Conservation (phyloP, 2,329 filamentous ascomycete species). For the Canariomyces notabilis region DNA sequence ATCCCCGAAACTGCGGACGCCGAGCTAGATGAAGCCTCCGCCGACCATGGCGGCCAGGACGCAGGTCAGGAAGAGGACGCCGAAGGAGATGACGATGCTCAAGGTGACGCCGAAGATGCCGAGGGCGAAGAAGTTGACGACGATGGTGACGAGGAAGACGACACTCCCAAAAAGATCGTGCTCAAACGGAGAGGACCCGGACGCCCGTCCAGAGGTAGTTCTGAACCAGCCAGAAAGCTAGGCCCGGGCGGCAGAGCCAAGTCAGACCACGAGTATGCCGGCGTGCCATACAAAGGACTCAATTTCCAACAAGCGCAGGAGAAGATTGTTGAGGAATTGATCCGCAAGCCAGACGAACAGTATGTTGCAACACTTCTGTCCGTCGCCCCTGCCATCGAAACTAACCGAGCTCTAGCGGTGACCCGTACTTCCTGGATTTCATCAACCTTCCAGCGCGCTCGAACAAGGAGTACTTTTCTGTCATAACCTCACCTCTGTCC, state of each 20-base stretch:
- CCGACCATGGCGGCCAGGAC: conserved; percentile 30
- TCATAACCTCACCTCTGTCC: conserved; percentile 77
- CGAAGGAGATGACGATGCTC: conserved; percentile 32
- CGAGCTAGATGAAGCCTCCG: conserved; percentile 20
- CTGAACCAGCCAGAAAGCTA: conserved; percentile 28
- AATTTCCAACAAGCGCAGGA: conserved; percentile 82
- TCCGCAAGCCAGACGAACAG: conserved; percentile 63
- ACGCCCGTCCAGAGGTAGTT: conserved; percentile 31
- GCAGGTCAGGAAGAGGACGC: conserved; percentile 33
- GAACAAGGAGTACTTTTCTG: conserved; percentile 79
- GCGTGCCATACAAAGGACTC: conserved; percentile 62
- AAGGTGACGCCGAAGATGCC: too few relatives aligned
- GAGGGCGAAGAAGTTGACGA: conserved; percentile 26
- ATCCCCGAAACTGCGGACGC: conserved; percentile 50
- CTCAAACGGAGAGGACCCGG: conserved; percentile 30
- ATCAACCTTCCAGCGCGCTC: conserved; percentile 69
- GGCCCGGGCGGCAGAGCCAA: conserved; percentile 31
- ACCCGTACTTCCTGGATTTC: conserved; percentile 68
- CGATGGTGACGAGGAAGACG: conserved; percentile 28
- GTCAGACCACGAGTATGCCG: conserved; percentile 50
- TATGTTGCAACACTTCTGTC: conserved; percentile 34
- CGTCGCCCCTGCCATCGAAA: conserved; percentile 15
- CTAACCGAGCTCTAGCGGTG: conserved; percentile 45
- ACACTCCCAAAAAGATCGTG: conserved; percentile 19
- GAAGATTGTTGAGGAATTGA: conserved; percentile 71